Evolutionary conservation across 306 rosid genomes (phyloP).

Genomic region (Glycyrrhiza uralensis): DNA sequence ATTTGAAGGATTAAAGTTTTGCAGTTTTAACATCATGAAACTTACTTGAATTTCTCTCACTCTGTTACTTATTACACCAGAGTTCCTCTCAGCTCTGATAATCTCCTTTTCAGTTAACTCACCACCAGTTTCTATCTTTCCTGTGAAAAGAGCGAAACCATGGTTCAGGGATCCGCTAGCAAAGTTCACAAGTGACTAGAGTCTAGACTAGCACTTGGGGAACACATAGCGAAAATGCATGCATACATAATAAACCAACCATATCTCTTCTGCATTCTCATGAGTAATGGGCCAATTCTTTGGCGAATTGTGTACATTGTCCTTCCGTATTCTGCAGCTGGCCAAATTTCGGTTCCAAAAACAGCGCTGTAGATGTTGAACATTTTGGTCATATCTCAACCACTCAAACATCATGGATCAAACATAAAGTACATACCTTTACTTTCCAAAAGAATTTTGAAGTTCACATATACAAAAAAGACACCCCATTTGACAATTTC

Average conservation of each 20-base stretch:
- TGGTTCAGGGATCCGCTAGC: neutral
- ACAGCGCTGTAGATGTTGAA: constrained; percentile 77
- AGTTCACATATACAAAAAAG: neutral
- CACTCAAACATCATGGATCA: neutral
- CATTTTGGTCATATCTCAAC: constrained; percentile 38
- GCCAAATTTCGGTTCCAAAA: constrained; percentile 96
- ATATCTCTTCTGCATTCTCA: constrained; percentile 85
- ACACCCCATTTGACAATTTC: neutral
- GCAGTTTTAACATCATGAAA: constrained; percentile 28
- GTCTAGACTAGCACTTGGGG: neutral
- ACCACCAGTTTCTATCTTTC: constrained; percentile 54
- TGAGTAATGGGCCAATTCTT: constrained; percentile 82
- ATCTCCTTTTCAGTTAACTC: constrained; percentile 83
- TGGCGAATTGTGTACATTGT: constrained; percentile 98
- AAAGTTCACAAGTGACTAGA: neutral
- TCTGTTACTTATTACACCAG: constrained; percentile 79
- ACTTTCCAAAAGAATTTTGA: constrained; percentile 1
- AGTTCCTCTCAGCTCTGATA: constrained; percentile 93
- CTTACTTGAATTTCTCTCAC: constrained; percentile 98
- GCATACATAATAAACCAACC: constrained; percentile 54
- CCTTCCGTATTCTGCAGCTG: constrained; percentile 97
- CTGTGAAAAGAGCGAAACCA: constrained; percentile 39
- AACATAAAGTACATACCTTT: neutral
- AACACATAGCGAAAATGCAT: neutral
- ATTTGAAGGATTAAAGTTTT: constrained; percentile 4